Base-by-base conservation (phyloP, 306 rosid species). In the Elaeagnus macrophylla region DNA sequence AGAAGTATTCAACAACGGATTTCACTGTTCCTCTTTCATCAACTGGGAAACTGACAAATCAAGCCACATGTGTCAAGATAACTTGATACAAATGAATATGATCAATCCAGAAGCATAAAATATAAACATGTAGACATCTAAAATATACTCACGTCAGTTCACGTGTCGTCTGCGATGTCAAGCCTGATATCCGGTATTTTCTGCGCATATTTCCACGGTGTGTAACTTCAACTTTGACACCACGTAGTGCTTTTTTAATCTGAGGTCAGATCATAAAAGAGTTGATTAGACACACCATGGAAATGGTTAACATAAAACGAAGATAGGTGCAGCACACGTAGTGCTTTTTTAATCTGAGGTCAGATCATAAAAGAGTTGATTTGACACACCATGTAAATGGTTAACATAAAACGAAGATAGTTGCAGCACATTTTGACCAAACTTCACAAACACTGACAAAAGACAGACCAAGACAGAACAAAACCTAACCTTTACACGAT, bases 161-260 rank as follows among this genome's bases (percentile, higher is more conserved):
- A 16, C 96, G 60, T 2, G 99, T 93, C 13, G 99, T 93, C 72
- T 93, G 96, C 0, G 96, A 82, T 0, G 99, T 93, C 65, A 93
- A 60, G 35, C 99, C 95, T 63, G 94, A 81, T 39, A 93, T 93
- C 7, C 99, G 89, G 62, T 93, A 93, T 45, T 84, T 93, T 40
- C 99, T 79, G 37, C 99, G 79, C 96, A 93, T 88, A 45, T 84
- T 87, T 11, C 95, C 99, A 10, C 99, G 81, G 39, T 93, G 99
- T 5, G 96, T 93, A 18, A 93, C 99, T 71, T 93, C 99, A 61
- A 93, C 96, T 73, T 77, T 93, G 51, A 93, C 93, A 13, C 99
- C 99, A 0, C 99, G 88, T 0, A 93, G 79, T 1, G 99, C 99
- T 68, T 88, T 93, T 59, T 93, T 93, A 0, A 93, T 93, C 99